Evolutionary conservation across 345 rosid species (phyloP).

Genomic region (Combretum micranthum): DNA sequence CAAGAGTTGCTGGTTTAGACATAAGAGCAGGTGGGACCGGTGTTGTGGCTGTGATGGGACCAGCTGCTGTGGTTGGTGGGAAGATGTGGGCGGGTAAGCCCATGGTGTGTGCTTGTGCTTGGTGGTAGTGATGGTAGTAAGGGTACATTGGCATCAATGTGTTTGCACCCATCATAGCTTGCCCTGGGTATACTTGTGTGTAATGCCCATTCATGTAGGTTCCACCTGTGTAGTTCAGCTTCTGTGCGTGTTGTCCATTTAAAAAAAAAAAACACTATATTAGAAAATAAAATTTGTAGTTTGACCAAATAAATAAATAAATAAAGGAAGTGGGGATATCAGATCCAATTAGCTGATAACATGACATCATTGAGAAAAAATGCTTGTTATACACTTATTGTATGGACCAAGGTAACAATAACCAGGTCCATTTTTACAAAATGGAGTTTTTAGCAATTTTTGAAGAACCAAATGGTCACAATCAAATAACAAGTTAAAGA

Average conservation of each 20-base stretch:
- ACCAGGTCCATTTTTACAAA: too few relatives aligned
- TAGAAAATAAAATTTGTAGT: not conserved
- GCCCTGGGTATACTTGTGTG: constrained; percentile 65
- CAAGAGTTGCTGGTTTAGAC: constrained; percentile 49
- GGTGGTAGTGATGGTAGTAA: constrained; percentile 51
- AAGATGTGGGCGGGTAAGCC: constrained; percentile 68
- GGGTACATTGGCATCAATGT: constrained; percentile 86
- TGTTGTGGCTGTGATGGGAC: constrained; percentile 24
- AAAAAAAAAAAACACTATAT: not conserved
- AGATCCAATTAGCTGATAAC: not conserved
- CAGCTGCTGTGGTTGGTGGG: constrained; percentile 35
- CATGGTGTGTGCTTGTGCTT: constrained; percentile 63
- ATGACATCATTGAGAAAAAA: too few relatives aligned
- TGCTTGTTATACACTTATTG: too few relatives aligned
- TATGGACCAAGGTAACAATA: too few relatives aligned
- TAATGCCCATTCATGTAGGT: constrained; percentile 64
- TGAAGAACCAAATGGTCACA: not conserved
- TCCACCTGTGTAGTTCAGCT: constrained; percentile 62
- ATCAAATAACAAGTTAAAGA: too few relatives aligned
- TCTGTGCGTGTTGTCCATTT: constrained; percentile 31
- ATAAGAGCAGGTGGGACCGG: constrained; percentile 31
- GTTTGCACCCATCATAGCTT: constrained; percentile 55
- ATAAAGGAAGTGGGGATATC: not conserved
- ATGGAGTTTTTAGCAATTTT: not conserved
- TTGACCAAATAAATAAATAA: not conserved